phyloP scores from a whole-genome alignment of 768 basidiomycete genomes.

The Calocybe indica region DNA sequence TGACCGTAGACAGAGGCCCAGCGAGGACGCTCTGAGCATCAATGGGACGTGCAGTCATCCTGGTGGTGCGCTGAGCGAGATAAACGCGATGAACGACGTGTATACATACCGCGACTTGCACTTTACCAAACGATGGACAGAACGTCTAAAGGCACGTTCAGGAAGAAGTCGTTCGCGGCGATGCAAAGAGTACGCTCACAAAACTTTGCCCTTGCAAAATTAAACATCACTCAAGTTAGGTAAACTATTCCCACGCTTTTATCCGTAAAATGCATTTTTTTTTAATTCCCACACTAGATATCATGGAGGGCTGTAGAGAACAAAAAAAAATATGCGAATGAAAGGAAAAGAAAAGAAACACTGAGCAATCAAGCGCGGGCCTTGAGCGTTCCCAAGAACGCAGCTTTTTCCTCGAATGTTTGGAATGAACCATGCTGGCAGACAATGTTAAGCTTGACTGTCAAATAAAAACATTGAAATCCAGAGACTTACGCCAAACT shows the following conservation, averaged over 20 bases:
- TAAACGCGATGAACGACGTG: background rate
- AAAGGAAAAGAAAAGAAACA: slow-evolving; percentile 14
- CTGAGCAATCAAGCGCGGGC: slow-evolving; percentile 53
- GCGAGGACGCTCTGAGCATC: slow-evolving; percentile 83
- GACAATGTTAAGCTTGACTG: slow-evolving; percentile 6
- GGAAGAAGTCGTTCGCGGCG: background rate
- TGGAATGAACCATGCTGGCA: slow-evolving; percentile 92
- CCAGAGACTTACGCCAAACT: slow-evolving; percentile 75
- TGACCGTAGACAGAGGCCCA: slow-evolving; percentile 51
- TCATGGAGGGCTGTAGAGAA: slow-evolving; percentile 20
- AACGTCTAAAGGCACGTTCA: slow-evolving; percentile 28
- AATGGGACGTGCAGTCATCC: slow-evolving; percentile 73
- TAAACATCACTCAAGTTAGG: background rate
- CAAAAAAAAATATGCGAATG: slow-evolving; percentile 31
- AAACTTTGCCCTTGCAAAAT: slow-evolving; percentile 3
- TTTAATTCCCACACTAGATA: background rate
- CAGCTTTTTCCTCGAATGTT: slow-evolving; percentile 92
- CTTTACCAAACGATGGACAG: slow-evolving; percentile 20
- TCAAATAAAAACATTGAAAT: background rate
- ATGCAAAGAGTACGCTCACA: background rate
- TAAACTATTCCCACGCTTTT: background rate
- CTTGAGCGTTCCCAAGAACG: slow-evolving; percentile 92
- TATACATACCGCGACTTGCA: slow-evolving; percentile 40
- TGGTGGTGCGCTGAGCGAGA: slow-evolving; percentile 18
- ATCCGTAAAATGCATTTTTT: background rate